These are phyloP conservation scores for Peribolospora baueri DNA, from an alignment of 768 basidiomycete genomes.

Conservation along the genomic window DNA sequence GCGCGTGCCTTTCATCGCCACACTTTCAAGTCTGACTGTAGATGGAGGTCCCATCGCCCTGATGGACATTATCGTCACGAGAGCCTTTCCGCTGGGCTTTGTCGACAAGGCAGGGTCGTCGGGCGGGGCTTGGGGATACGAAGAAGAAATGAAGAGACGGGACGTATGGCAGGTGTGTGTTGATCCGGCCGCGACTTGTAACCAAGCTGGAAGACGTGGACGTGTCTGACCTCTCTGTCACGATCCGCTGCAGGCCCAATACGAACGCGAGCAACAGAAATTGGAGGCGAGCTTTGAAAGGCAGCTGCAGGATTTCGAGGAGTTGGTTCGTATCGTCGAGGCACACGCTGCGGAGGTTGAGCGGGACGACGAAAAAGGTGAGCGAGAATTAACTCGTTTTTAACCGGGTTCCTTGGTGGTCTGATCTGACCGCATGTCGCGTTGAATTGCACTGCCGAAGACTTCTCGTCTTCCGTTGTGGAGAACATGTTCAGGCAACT, in stretches of 20 bases:
- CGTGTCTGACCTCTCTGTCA: background rate
- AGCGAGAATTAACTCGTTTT: too few species aligned
- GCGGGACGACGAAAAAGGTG: too few species aligned
- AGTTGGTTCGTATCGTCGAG: too few species aligned
- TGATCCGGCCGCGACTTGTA: background rate
- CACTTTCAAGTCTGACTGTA: conserved; percentile 47
- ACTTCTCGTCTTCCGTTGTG: background rate
- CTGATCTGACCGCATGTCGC: background rate
- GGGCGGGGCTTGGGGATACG: conserved; percentile 42
- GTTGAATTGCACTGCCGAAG: background rate
- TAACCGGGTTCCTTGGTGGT: background rate
- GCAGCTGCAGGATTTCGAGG: too few species aligned
- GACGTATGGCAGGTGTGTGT: conserved; percentile 45
- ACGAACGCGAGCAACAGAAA: conserved; percentile 7
- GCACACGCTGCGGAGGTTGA: too few species aligned
- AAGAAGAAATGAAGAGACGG: conserved; percentile 37
- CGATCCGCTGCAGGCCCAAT: background rate
- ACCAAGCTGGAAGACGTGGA: background rate
- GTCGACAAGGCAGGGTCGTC: conserved; percentile 36
- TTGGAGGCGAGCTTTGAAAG: too few species aligned
- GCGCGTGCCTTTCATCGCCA: conserved; percentile 38
- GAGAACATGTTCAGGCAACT: background rate
- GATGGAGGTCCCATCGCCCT: conserved; percentile 59
- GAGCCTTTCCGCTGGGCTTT: conserved; percentile 54
- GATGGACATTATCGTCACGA: conserved; percentile 47